Evolutionary conservation across 1,284 basidiomycete genomes (phyloP), one percentile per base, ranked within the genome.

Genomic region (Ceratobasidium sp.): DNA sequence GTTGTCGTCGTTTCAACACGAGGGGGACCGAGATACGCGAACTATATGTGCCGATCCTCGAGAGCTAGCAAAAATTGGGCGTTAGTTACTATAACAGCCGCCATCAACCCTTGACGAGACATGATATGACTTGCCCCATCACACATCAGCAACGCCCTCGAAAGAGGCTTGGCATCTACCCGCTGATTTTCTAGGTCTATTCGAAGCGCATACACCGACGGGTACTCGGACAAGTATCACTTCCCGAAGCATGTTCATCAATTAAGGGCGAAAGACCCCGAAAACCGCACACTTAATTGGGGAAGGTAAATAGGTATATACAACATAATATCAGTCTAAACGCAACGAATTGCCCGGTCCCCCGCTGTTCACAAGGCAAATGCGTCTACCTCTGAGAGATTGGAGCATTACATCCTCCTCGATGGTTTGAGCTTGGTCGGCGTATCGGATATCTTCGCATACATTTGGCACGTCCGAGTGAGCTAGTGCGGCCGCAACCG

Each of bases 301-400:
- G 11, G 45, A 47, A 47, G 45, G 9, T 53, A 53, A 53, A 53
- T 22, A 53, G n/a, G 2, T 22, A n/a, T n/a, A n/a, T n/a, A n/a
- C 50, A 53, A 53, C 50, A 17, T 14, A 53, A 71, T 44, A 54
- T 45, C 27, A 72, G 14, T 72, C 67, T 22, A 72, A 48, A 51
- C 27, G 41, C 29, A 72, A 60, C 45, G 67, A 60, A 60, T 72
- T 54, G 6, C 67, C 67, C 5, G 67, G 67, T 4, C 67, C 56
- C 15, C 67, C 67, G 27, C 29, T 47, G 19, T 72, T 72, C n/a
- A 51, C 47, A 3, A 72, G 27, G 6, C 56, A 31, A 3, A 72
- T n/a, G 4, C 45, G 54, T 36, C 56, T 60, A 24, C 27, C 27
- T 5, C 45, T 27, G 41, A 72, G 67, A 1, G 67, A 29, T 31